Percentiles rank a stretch among this genome's conserved stretches.
These are phyloP conservation scores for Solanum clarkiae DNA, from an alignment of 257 asterid species.

Conservation along the genomic window DNA sequence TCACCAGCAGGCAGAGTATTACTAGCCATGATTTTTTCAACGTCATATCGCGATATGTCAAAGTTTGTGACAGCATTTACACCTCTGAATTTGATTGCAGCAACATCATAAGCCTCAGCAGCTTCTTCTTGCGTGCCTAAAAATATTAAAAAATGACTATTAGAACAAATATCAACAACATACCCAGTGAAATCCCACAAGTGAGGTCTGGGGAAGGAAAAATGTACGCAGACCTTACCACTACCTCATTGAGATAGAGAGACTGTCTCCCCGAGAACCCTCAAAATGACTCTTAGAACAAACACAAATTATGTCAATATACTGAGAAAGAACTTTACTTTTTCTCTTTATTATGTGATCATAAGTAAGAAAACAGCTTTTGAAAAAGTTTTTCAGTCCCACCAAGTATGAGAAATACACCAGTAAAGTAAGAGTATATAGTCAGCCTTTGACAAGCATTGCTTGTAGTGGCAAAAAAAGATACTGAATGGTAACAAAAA, in stretches of 20 bases:
- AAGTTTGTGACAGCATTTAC: conserved; percentile 38
- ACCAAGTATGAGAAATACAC: conserved; percentile 1
- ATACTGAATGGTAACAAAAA: conserved; percentile 1
- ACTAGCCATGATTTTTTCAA: conserved; percentile 36
- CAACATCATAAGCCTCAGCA: conserved; percentile 44
- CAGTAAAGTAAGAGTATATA: not conserved
- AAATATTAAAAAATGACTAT: not conserved
- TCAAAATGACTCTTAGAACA: not conserved
- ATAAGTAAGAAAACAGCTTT: conserved; percentile 10
- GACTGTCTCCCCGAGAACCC: accelerated
- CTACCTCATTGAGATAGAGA: no score
- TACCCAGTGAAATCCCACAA: no score
- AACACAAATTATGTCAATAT: no score
- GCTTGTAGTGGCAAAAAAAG: conserved; percentile 5
- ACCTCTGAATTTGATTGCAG: conserved; percentile 44
- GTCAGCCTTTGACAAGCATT: conserved; percentile 17
- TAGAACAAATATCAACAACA: not conserved
- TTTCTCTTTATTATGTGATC: conserved; percentile 5
- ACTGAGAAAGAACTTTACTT: not conserved
- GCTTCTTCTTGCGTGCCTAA: conserved; percentile 48
- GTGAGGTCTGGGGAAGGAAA: no score
- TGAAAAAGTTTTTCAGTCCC: conserved; percentile 4
- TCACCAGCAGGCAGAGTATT: conserved; percentile 25
- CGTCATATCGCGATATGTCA: conserved; percentile 30
- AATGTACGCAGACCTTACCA: no score